These are phyloP conservation scores for Globisporangium sylvaticum DNA, from an alignment of 352 stramenopile species.

Conservation along the genomic window DNA sequence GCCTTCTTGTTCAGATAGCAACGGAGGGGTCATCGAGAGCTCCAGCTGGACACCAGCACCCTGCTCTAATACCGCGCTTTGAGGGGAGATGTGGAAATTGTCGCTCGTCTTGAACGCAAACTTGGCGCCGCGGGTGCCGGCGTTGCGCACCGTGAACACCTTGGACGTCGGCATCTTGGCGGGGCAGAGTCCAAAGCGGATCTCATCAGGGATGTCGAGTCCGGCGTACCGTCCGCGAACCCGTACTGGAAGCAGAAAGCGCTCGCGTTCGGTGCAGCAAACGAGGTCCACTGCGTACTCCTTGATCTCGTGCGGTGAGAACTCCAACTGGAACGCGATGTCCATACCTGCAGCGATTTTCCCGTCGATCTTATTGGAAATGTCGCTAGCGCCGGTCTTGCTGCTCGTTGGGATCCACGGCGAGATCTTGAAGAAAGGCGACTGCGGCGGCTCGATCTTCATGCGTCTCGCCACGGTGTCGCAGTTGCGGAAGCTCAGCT, in stretches of 20 bases:
- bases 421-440: slow-evolving; percentile 85
- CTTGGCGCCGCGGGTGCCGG: slow-evolving; percentile 71
- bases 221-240: slow-evolving; percentile 78
- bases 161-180: slow-evolving; percentile 82
- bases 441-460: slow-evolving; percentile 83
- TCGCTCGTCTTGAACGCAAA: slow-evolving; percentile 72
- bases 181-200: slow-evolving; percentile 83
- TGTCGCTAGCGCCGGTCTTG: neutral
- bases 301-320: slow-evolving; percentile 85
- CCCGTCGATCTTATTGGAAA: slow-evolving; percentile 34
- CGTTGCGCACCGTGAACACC: slow-evolving; percentile 87
- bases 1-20: slow-evolving; percentile 41
- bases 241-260: slow-evolving; percentile 90
- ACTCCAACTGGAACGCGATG: slow-evolving; percentile 87
- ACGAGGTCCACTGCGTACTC: slow-evolving; percentile 90
- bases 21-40: slow-evolving; percentile 44
- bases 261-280: slow-evolving; percentile 92
- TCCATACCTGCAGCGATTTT: slow-evolving; percentile 94
- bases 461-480: slow-evolving; percentile 88
- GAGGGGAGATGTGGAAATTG: slow-evolving; percentile 60
- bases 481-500: slow-evolving; percentile 91
- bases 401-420: slow-evolving; percentile 12
- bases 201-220: slow-evolving; percentile 89
- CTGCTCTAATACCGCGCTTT: slow-evolving; percentile 57
- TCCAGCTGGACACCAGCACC: slow-evolving; percentile 78